Base-by-base conservation (phyloP, 257 asterid species). In the Nicotiana tomentosiformis region DNA sequence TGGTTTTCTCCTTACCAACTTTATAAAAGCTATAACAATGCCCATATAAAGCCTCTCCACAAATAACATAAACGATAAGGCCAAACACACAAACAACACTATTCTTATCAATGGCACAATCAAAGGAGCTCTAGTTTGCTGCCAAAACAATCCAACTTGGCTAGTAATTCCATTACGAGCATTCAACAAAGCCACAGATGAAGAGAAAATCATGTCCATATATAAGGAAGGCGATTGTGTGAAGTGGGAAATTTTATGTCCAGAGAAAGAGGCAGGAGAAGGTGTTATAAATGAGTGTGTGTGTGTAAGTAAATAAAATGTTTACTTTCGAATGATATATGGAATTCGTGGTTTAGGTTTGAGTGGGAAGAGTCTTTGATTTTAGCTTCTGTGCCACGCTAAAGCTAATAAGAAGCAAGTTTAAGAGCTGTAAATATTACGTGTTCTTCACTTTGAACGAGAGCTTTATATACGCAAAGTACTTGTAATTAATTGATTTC, bases 31-130 rank as follows among this genome's bases (percentile, higher is more conserved):
- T 26, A 91, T 91, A 23, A 91, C 87, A 76, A 90, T 58, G 85
- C 91, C 89, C 89, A 91, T 84, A 39, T 84, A 84, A 78, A 84
- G 83, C 18, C 68, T 84, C 77, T 84, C 83, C 0, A 84, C 29
- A 26, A 84, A 68, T 7, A 84, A n/a, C 81, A 84, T 39, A 17
- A 70, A 26, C 3, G 97, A 91, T 88, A 86, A 77, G 10, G 77
- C 84, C 86, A 91, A 85, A 20, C 94, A 92, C 74, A 84, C 66
- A 87, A 77, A 83, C 39, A 91, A 83, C 70, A 82, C 56, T 11
- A 86, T 39, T 78, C 88, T 88, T 83, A 92, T 67, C 32, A 87
- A 68, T 49, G 93, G 94, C 4, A 86, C 93, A n/a, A 92, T 12
- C 37, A 86, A 77, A 9, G 57, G 74, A n/a, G 81, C 84, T 46